Conservation (phyloP, 2,329 filamentous ascomycete species). For the Microcera coccophila region DNA sequence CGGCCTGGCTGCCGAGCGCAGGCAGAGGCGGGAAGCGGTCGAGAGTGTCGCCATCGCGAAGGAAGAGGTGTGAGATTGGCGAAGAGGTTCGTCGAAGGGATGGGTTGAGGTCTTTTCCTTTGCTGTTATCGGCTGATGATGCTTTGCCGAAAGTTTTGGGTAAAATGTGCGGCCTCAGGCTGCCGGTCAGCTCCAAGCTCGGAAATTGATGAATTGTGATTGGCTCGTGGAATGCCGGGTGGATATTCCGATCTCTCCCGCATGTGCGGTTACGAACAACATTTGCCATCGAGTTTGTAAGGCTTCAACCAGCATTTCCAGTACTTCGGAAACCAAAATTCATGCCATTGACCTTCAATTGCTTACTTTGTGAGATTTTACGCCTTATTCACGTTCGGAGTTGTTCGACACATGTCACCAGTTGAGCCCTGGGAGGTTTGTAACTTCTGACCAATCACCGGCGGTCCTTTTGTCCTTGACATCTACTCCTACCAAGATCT, state of each 20-base stretch:
- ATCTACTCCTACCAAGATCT: slow-evolving; percentile 6
- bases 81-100: slow-evolving; percentile 25
- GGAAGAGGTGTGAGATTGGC: slow-evolving; percentile 27
- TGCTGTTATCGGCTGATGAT: slow-evolving; percentile 35
- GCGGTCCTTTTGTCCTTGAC: slow-evolving; percentile 23
- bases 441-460: slow-evolving; percentile 18
- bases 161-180: slow-evolving; percentile 42
- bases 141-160: slow-evolving; percentile 42
- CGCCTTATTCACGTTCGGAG: neutral
- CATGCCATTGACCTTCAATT: neutral
- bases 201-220: slow-evolving; percentile 47
- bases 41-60: slow-evolving; percentile 63
- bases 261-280: slow-evolving; percentile 17
- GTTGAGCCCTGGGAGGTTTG: slow-evolving; percentile 1
- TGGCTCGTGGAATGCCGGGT: slow-evolving; percentile 33
- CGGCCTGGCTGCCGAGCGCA: slow-evolving; percentile 53
- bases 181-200: slow-evolving; percentile 33
- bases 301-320: slow-evolving; percentile 1
- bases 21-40: slow-evolving; percentile 63
- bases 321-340: neutral
- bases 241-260: slow-evolving; percentile 32
- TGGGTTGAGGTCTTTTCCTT: slow-evolving; percentile 49
- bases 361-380: fast-evolving
- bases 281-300: slow-evolving; percentile 9
- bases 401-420: slow-evolving; percentile 14